These are phyloP conservation scores for Pseudogymnoascus verrucosus DNA, from an alignment of 2,329 filamentous ascomycete species.

Conservation along the genomic window DNA sequence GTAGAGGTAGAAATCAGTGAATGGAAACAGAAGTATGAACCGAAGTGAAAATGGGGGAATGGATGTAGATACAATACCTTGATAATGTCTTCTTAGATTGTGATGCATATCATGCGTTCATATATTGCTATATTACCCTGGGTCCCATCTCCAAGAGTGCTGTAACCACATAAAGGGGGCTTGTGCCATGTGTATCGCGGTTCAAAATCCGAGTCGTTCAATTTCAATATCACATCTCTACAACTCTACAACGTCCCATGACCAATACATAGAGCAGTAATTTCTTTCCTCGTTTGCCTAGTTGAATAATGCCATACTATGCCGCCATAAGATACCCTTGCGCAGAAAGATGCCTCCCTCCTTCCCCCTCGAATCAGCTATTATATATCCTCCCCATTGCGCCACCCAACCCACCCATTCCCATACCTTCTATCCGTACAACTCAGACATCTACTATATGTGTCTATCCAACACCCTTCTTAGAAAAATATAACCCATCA, in stretches of 20 bases:
- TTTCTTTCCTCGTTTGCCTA: background rate
- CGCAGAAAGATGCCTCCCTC: background rate
- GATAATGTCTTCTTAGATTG: too few relatives aligned
- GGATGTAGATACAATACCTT: too few relatives aligned
- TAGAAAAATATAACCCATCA: background rate
- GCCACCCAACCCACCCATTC: background rate
- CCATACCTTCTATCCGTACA: slow-evolving; percentile 2
- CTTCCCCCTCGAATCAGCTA: background rate
- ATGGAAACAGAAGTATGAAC: too few relatives aligned
- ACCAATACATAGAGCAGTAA: background rate
- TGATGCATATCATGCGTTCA: too few relatives aligned
- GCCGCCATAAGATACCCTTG: background rate
- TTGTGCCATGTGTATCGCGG: too few relatives aligned
- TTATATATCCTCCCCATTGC: slow-evolving; percentile 5
- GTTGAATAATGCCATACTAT: slow-evolving; percentile 4
- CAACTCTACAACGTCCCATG: background rate
- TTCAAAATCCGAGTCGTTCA: too few relatives aligned
- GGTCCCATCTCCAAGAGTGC: too few relatives aligned
- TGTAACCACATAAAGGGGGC: too few relatives aligned
- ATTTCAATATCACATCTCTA: background rate
- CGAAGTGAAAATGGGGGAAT: too few relatives aligned
- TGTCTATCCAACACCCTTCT: slow-evolving; percentile 1
- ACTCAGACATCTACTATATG: slow-evolving; percentile 1
- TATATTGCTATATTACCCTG: too few relatives aligned
- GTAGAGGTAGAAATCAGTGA: too few relatives aligned